These are phyloP conservation scores for Leishmania arabica DNA, from an alignment of 208 protist species.

Conservation along the genomic window DNA sequence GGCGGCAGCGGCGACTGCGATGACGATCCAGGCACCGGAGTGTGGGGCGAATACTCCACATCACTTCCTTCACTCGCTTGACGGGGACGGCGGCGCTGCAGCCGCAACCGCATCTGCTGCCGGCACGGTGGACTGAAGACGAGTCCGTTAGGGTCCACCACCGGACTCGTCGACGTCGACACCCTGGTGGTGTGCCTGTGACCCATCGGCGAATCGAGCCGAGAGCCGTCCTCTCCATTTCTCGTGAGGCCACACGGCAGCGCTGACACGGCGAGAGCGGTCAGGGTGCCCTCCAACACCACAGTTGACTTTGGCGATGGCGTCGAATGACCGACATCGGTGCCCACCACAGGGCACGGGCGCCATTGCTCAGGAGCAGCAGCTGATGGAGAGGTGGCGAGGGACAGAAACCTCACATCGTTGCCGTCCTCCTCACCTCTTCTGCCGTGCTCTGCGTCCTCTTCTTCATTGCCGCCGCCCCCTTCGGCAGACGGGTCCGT, in stretches of 20 bases:
- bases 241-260: neutral
- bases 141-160: slow-evolving; percentile 29
- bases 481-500: neutral
- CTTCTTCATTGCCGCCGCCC: neutral
- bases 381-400: slow-evolving; percentile 5
- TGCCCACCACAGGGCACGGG: neutral
- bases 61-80: neutral
- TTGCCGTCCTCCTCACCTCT: neutral
- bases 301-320: neutral
- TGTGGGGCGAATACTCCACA: neutral
- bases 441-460: neutral
- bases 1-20: neutral
- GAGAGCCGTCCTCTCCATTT: neutral
- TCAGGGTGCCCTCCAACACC: neutral
- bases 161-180: slow-evolving; percentile 5
- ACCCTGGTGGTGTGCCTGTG: neutral
- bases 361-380: neutral
- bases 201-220: neutral
- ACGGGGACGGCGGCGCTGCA: slow-evolving; percentile 11
- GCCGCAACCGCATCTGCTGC: slow-evolving; percentile 17
- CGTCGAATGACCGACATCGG: neutral
- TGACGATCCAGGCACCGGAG: neutral
- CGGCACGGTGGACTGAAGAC: slow-evolving; percentile 36
- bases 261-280: neutral
- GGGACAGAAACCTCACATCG: neutral